Base-by-base conservation (phyloP, 2,329 filamentous ascomycete species). In the Cytospora chrysosperma region DNA sequence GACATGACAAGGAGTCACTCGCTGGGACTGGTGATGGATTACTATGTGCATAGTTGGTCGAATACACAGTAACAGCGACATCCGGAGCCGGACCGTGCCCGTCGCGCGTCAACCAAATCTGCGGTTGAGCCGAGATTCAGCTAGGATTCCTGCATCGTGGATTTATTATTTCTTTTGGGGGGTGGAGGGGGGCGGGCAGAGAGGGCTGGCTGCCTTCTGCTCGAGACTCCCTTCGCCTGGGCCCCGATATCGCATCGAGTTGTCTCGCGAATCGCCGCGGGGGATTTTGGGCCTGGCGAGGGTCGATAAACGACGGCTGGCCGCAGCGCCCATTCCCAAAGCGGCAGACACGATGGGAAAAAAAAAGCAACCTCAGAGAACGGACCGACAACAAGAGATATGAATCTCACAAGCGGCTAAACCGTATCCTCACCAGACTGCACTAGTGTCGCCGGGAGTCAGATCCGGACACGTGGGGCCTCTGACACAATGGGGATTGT, bases 381-480 rank as follows among this genome's bases (percentile, higher is more conserved):
- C 3, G n/a, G 8, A 15, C 32, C 9, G 15, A 34, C 32, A 34
- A n/a, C n/a, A n/a, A n/a, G 32, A 34, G 32, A 15, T 12, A 34
- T 34, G 32, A 34, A 34, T 34, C 32, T 34, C 32, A 34, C 32
- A 34, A 21, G 40, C 19, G 8, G n/a, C n/a, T 47, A 21, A 47
- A 47, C 59, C 51, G 28, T 51, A 51, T 43, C 47, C 50, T 26
- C 26, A 34, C 15, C 53, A 26, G 54, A 24, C 50, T 43, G 53
- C 24, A 17, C 49, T 50, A 54, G 19, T 15, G 34, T 30, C 51
- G 34, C 59, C 59, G 59, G 59, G 49, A 61, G 34, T 51, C 21
- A 55, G 40, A 55, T 50, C 59, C 59, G 59, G 59, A 49, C 59
- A 61, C 59, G 59, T 61, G 59, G 59, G 59, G 59, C 27, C 51